Percentiles rank a stretch among this genome's conserved stretches.
Evolutionary conservation across 2,329 filamentous ascomycete genomes (phyloP).

Genomic region (Juglanconis oblonga): DNA sequence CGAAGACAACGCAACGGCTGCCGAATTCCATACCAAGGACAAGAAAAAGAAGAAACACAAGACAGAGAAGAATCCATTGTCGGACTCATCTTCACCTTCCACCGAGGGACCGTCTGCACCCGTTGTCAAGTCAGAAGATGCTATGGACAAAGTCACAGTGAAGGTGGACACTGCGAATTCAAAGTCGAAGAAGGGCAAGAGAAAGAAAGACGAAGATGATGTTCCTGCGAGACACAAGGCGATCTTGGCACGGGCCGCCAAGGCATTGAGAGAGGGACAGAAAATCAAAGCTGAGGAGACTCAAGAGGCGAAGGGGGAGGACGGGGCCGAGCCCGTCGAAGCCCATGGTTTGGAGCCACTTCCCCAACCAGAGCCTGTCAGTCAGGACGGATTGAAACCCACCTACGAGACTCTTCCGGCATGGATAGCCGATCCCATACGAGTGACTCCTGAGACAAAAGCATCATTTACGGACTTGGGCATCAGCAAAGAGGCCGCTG

Average conservation of each 20-base stretch:
- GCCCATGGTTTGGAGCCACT: constrained; percentile 75
- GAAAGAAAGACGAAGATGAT: constrained; percentile 28
- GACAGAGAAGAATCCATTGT: background rate
- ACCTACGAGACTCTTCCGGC: constrained; percentile 75
- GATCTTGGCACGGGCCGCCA: constrained; percentile 29
- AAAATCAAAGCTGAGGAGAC: constrained; percentile 26
- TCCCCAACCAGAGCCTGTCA: constrained; percentile 69
- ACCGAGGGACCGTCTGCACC: background rate
- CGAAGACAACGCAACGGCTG: background rate
- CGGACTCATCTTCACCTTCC: background rate
- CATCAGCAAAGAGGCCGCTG: constrained; percentile 57
- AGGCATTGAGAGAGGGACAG: constrained; percentile 31
- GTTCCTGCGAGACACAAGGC: constrained; percentile 25
- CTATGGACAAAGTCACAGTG: background rate
- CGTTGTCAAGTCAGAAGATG: too few species aligned
- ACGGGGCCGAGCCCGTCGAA: constrained; percentile 29
- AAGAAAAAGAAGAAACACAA: background rate
- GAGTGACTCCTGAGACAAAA: constrained; percentile 58
- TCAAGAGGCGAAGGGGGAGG: constrained; percentile 25
- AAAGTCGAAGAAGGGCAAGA: constrained; percentile 9
- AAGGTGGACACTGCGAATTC: background rate
- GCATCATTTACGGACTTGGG: constrained; percentile 62
- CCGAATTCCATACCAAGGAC: background rate
- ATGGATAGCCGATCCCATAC: constrained; percentile 78
- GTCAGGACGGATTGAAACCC: constrained; percentile 55